A percentile compares a stretch with the other conserved stretches of the same genome.
These are phyloP conservation scores for Caryopteris hybrid DNA, from an alignment of 305 asterid genomes.

Conservation along the genomic window DNA sequence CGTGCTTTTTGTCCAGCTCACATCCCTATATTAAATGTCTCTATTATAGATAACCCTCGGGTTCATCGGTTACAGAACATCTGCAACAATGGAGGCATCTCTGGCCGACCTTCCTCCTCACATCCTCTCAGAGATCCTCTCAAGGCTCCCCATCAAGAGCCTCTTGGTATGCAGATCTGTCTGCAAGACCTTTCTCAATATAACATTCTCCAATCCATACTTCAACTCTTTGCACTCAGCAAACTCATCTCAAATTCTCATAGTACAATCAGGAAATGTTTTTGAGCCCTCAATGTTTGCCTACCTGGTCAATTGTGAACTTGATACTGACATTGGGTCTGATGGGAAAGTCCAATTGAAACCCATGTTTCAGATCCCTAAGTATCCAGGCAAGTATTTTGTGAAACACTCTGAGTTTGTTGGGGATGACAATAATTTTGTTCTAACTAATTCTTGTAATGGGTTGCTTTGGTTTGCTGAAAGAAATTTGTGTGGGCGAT, in stretches of 20 bases:
- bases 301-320: constrained; percentile 7
- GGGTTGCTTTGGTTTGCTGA: constrained; percentile 19
- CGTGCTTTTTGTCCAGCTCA: constrained; percentile 5
- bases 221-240: constrained; percentile 5
- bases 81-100: constrained; percentile 16
- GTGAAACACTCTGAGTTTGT: background rate
- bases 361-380: constrained; percentile 10
- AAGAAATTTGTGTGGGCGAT: background rate
- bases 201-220: constrained; percentile 15
- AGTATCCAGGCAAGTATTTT: background rate
- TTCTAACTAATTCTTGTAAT: constrained; percentile 12
- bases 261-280: background rate
- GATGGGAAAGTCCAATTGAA: background rate
- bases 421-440: constrained; percentile 5
- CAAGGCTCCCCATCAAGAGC: constrained; percentile 20
- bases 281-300: background rate
- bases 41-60: background rate
- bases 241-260: background rate
- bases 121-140: constrained; percentile 13
- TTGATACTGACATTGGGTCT: background rate
- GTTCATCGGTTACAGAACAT: constrained; percentile 4
- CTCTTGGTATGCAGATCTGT: constrained; percentile 9
- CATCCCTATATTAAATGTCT: constrained; percentile 7
- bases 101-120: constrained; percentile 13
- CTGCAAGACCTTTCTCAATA: constrained; percentile 13